Base-by-base conservation (phyloP, 352 stramenopile species). In the Phytophthora pseudosyringae region DNA sequence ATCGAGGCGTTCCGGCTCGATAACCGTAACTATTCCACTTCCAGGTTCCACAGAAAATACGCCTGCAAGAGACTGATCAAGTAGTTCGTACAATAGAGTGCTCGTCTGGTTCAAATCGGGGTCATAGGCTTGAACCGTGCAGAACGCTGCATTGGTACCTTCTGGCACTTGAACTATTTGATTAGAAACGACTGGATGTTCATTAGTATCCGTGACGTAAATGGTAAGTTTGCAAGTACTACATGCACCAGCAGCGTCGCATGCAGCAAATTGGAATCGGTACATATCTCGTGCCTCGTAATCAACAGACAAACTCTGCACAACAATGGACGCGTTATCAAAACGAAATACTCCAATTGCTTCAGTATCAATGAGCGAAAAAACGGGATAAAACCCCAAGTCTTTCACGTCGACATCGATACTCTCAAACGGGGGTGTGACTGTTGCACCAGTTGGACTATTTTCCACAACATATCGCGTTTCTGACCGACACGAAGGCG, bases 1-100 rank as follows among this genome's bases (percentile, higher is more conserved):
- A 45, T 89, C 59, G 4, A 87, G 59, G 9, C 32, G 29, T 8
- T 44, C 35, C 16, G 54, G 13, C 26, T 64, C 21, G 0, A 38
- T 10, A 44, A 51, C 60, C 12, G 7, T 50, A 3, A 74, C 15
- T 25, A 41, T n/a, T 15, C 60, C 67, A 25, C n/a, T 67, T n/a
- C 10, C 12, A 7, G 21, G 12, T 11, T 63, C 60, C 3, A 74
- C 7, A 10, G 44, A 53, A 40, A 87, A 83, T 16, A 84, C n/a
- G 16, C 69, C 64, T 18, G 41, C 18, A 6, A 71, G 10, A 7
- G 69, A 86, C 52, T 89, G 78, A 16, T 78, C 68, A 12, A 71
- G 5, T 26, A 88, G 78, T 51, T 84, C 76, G 35, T 71, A 86
- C 3, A 74, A 25, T 1, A 88, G 44, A 7, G 44, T 57, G 4